Conservation (phyloP, 495 filamentous ascomycete genomes). For the Recurvomyces mirabilis region DNA sequence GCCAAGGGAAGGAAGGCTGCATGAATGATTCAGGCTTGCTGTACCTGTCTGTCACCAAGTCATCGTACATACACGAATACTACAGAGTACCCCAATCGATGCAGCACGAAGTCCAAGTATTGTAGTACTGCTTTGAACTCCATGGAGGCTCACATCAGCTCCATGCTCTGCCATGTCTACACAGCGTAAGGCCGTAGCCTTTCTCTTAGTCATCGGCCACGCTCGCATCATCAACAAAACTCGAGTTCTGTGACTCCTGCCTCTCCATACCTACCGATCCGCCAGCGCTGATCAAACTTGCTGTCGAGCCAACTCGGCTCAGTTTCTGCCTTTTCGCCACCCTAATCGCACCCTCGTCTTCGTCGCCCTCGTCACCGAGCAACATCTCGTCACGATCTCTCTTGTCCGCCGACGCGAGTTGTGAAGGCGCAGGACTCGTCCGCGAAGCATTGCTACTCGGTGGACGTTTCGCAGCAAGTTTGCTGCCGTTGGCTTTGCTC, state of each 20-base stretch:
- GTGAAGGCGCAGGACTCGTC: conserved; percentile 7
- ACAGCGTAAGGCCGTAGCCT: too few species aligned
- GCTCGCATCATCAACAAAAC: conserved; percentile 12
- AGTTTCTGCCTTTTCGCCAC: conserved; percentile 21
- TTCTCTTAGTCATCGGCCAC: background rate
- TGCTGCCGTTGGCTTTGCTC: conserved; percentile 1
- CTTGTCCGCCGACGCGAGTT: conserved; percentile 9
- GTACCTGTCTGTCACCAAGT: too few species aligned
- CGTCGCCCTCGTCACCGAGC: conserved; percentile 13
- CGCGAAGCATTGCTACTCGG: background rate
- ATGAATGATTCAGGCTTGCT: background rate
- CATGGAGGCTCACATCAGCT: too few species aligned
- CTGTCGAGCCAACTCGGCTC: conserved; percentile 5
- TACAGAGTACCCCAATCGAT: too few species aligned
- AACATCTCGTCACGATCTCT: conserved; percentile 17
- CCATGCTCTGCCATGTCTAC: too few species aligned
- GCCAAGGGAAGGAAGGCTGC: conserved; percentile 13
- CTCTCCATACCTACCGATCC: conserved; percentile 7
- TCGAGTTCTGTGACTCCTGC: conserved; percentile 12
- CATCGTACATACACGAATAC: too few species aligned
- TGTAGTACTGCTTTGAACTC: too few species aligned
- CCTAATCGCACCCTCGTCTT: conserved; percentile 16
- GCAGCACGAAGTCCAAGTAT: too few species aligned
- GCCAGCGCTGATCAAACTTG: conserved; percentile 9
- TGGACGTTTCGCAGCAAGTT: conserved; percentile 6